phyloP scores from a whole-genome alignment of 148 eudicot genomes.

The Fagopyrum homotropicum region DNA sequence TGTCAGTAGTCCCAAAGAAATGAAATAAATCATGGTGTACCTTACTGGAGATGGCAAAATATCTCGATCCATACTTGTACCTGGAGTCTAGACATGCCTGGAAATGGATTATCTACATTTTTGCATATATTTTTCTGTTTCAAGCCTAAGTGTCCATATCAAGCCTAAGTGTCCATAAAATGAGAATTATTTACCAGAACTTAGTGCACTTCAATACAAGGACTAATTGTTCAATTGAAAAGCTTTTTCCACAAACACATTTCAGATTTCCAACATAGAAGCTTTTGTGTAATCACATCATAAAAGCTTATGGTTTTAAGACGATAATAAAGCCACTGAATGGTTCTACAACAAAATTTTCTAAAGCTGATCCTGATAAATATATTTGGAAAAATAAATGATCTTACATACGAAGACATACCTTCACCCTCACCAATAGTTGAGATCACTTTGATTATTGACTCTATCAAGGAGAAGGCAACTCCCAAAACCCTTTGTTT shows the following conservation, averaged over 20 bases:
- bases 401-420: slow-evolving; percentile 15
- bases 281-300: neutral
- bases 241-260: neutral
- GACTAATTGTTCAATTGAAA: neutral
- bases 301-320: neutral
- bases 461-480: slow-evolving; percentile 78
- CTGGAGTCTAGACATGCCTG: neutral
- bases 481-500: slow-evolving; percentile 57
- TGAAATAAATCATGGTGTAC: neutral
- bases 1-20: slow-evolving; percentile 21
- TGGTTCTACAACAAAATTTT: neutral
- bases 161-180: neutral
- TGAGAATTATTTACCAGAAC: neutral
- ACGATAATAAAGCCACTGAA: neutral
- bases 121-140: neutral
- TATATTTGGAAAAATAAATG: neutral
- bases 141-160: neutral
- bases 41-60: neutral
- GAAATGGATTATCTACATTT: neutral
- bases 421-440: slow-evolving; percentile 61
- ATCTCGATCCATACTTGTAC: neutral
- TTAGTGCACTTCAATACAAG: neutral
- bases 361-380: neutral
- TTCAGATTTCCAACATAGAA: neutral
- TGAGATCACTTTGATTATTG: slow-evolving; percentile 66